phyloP scores from a whole-genome alignment of 768 basidiomycete species.

The Leccinellum albellum region DNA sequence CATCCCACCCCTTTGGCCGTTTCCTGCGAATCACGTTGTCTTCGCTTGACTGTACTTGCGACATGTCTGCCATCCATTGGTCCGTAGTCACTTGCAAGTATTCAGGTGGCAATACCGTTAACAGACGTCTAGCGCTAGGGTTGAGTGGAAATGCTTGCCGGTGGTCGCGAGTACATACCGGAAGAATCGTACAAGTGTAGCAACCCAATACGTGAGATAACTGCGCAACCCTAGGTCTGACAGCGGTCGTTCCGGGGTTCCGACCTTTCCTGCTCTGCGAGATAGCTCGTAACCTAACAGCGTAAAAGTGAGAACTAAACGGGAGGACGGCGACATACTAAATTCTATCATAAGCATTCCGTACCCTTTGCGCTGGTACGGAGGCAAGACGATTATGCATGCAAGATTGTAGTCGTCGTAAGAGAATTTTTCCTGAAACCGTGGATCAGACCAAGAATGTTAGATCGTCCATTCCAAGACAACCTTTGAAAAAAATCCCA shows the following conservation, averaged over 20 bases:
- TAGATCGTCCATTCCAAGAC: not conserved
- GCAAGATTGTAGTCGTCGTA: conserved; percentile 98
- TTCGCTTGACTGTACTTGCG: conserved; percentile 31
- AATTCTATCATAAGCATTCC: conserved; percentile 98
- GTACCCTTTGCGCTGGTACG: conserved; percentile 84
- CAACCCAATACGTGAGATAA: conserved; percentile 87
- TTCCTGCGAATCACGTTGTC: conserved; percentile 37
- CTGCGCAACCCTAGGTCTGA: conserved; percentile 90
- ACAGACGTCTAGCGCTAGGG: conserved; percentile 41
- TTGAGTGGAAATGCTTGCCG: not conserved
- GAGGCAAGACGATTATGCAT: conserved; percentile 93
- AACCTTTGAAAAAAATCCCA: conserved; percentile 71
- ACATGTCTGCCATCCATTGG: conserved; percentile 42
- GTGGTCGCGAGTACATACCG: conserved; percentile 39
- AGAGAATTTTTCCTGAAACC: conserved; percentile 78
- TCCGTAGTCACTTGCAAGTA: conserved; percentile 41
- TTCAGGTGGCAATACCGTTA: conserved; percentile 59
- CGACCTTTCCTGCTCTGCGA: conserved; percentile 69
- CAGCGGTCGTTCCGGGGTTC: conserved; percentile 92
- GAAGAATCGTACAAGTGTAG: conserved; percentile 80
- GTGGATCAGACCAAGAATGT: not conserved
- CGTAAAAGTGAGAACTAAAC: not conserved
- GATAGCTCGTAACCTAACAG: conserved; percentile 87
- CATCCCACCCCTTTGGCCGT: conserved; percentile 69
- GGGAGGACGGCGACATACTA: conserved; percentile 53